A percentile compares a stretch with the other conserved stretches of the same genome.
These are phyloP conservation scores for Sequoia sempervirens DNA, from an alignment of 75 land plant species.

Conservation along the genomic window DNA sequence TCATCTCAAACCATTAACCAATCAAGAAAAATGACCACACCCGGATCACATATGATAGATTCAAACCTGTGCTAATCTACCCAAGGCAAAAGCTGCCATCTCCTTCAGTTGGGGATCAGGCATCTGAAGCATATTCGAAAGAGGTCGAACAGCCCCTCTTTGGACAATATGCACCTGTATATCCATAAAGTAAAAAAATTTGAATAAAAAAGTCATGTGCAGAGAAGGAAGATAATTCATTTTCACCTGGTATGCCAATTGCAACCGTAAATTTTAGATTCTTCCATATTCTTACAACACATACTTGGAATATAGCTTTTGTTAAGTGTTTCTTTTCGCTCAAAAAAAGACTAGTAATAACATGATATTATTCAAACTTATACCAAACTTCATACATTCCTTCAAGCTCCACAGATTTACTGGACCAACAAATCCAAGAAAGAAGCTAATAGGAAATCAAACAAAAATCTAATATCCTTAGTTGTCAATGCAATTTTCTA, in stretches of 20 bases:
- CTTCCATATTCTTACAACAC: not conserved
- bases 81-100: slow-evolving; percentile 97
- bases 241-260: not conserved
- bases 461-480: not conserved
- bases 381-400: not conserved
- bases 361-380: not conserved
- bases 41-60: not conserved
- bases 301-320: not conserved
- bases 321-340: not conserved
- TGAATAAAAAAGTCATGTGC: not conserved
- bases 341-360: not conserved
- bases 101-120: slow-evolving; percentile 85
- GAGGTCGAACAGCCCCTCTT: slow-evolving; percentile 89
- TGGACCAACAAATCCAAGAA: not conserved
- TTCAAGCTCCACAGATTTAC: not conserved
- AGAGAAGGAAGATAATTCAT: not conserved
- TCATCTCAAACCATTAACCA: not conserved
- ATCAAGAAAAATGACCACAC: not conserved
- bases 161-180: slow-evolving; percentile 96
- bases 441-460: not conserved
- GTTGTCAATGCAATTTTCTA: not conserved
- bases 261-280: not conserved
- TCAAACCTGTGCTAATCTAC: slow-evolving; percentile 92
- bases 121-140: slow-evolving; percentile 89
- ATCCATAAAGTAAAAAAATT: not conserved